phyloP scores from a whole-genome alignment of 179 eudicot genomes.

The Camellia oleifera region DNA sequence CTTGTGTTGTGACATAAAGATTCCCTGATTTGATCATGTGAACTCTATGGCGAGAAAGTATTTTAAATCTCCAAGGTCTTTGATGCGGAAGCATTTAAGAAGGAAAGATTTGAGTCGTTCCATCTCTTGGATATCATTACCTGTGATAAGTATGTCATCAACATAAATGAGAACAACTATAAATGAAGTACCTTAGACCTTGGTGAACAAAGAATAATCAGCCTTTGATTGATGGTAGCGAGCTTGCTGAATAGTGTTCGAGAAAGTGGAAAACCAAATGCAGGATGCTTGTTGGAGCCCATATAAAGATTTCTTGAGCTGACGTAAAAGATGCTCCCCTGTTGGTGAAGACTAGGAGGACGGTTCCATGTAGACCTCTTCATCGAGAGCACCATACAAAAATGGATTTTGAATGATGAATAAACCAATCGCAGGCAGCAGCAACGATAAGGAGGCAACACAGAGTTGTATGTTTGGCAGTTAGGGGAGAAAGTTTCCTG shows the following conservation, averaged over 20 bases:
- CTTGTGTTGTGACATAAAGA: too few species aligned
- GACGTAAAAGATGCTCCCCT: too few species aligned
- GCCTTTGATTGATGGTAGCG: slow-evolving; percentile 4
- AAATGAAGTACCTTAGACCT: background rate
- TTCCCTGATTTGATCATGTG: too few species aligned
- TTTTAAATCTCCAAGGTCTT: background rate
- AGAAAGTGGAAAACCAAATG: slow-evolving; percentile 1
- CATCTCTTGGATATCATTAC: background rate
- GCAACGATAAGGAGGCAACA: background rate
- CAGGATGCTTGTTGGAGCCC: background rate
- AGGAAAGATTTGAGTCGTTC: background rate
- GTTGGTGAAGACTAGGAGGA: too few species aligned
- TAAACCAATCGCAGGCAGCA: background rate
- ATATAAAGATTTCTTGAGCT: too few species aligned
- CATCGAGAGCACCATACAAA: background rate
- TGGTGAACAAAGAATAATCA: background rate
- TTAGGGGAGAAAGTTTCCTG: background rate
- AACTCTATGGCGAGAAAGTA: too few species aligned
- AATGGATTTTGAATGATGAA: too few species aligned
- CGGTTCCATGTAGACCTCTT: too few species aligned
- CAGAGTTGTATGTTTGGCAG: background rate
- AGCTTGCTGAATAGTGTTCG: background rate
- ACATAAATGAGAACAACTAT: background rate
- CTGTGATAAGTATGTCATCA: too few species aligned
- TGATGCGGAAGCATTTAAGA: background rate